Conservation (phyloP, 163 green algal species). For the Trebouxiophyceae sp. region DNA sequence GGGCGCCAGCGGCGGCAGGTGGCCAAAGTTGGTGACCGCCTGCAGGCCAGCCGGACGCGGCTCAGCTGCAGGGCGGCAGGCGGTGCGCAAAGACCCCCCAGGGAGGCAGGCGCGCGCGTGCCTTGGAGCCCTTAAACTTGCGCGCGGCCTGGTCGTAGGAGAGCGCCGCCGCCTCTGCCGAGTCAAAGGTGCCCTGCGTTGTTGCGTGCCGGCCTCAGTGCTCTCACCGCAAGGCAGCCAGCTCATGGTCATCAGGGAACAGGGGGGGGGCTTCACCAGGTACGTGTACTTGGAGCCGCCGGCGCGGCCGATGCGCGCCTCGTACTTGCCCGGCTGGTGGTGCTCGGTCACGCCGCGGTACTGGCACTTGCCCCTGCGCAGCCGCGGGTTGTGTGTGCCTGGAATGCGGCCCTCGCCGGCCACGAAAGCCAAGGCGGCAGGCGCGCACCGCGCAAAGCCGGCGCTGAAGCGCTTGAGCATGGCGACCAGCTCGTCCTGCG, state of each 20-base stretch:
- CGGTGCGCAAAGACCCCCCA: background rate
- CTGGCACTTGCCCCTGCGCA: conserved; percentile 31
- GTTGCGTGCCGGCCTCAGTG: background rate
- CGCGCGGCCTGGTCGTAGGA: conserved; percentile 41
- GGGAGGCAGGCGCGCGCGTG: conserved; percentile 12
- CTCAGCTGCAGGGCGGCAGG: background rate
- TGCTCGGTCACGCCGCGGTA: conserved; percentile 84
- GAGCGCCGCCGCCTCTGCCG: conserved; percentile 30
- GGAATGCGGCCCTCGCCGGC: background rate
- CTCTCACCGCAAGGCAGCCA: background rate
- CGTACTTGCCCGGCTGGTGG: conserved; percentile 77
- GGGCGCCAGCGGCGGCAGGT: too few species aligned
- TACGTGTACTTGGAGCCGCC: conserved; percentile 36
- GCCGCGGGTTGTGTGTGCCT: background rate
- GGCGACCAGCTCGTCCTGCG: conserved; percentile 56
- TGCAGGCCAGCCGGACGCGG: background rate
- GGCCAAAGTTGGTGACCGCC: conserved; percentile 26
- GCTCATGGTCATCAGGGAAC: conserved; percentile 31
- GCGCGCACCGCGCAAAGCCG: conserved; percentile 51
- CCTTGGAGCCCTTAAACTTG: conserved; percentile 54
- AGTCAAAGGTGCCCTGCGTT: conserved; percentile 4
- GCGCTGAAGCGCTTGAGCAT: conserved; percentile 52
- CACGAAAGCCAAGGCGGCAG: background rate
- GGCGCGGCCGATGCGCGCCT: conserved; percentile 77
- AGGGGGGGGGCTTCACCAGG: conserved; percentile 31